phyloP scores from a whole-genome alignment of 805 yeast genomes.

The Candida nanaspora region DNA sequence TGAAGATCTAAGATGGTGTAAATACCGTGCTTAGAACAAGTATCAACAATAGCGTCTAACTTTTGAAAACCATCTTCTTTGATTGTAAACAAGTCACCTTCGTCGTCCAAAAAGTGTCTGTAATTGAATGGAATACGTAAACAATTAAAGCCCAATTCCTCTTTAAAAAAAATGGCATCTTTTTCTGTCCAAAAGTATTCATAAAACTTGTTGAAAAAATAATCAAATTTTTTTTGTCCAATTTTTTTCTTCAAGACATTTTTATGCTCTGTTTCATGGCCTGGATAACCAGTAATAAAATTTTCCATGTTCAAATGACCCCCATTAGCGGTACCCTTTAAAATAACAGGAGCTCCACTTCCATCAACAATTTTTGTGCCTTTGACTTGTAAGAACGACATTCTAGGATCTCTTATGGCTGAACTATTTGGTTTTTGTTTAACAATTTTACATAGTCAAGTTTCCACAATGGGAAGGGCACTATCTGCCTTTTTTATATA shows the following conservation, averaged over 20 bases:
- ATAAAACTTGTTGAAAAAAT: constrained; percentile 43
- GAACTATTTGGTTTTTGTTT: too few relatives aligned
- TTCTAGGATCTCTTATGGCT: too few relatives aligned
- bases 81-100: constrained; percentile 35
- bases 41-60: constrained; percentile 35
- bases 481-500: too few relatives aligned
- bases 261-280: constrained; percentile 46
- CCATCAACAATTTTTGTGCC: constrained; percentile 43
- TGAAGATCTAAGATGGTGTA: constrained; percentile 44
- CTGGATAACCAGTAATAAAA: constrained; percentile 49
- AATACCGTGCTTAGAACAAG: constrained; percentile 38
- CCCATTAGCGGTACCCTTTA: constrained; percentile 43
- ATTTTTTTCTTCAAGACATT: constrained; percentile 29
- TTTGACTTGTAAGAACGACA: constrained; percentile 28
- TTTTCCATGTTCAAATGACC: constrained; percentile 50
- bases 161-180: constrained; percentile 39
- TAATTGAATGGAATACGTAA: constrained; percentile 46
- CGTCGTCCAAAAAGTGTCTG: constrained; percentile 41
- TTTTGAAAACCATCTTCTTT: constrained; percentile 38
- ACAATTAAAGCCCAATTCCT: constrained; percentile 35
- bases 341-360: constrained; percentile 30
- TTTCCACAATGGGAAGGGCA: too few relatives aligned
- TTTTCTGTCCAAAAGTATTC: constrained; percentile 47
- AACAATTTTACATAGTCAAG: too few relatives aligned
- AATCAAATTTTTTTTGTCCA: constrained; percentile 41